A percentile compares a stretch with the other conserved stretches of the same genome.
Conservation (phyloP, 2,329 filamentous ascomycete species). For the Penicillium sp. region DNA sequence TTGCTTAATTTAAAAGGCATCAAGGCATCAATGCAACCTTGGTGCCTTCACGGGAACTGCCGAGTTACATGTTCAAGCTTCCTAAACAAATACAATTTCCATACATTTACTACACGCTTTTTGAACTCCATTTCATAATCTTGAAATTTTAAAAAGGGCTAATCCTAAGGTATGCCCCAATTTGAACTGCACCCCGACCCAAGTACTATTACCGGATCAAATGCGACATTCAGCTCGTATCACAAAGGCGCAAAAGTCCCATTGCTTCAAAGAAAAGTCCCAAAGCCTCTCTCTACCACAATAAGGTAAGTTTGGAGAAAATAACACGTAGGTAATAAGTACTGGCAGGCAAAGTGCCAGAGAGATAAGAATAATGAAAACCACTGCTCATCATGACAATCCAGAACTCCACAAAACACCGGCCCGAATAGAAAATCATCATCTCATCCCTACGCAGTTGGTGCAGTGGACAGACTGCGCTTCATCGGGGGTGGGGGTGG, state of each 20-base stretch:
- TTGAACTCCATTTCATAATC: too few species aligned
- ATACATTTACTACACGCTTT: too few species aligned
- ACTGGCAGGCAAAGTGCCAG: neutral
- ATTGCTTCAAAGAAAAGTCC: neutral
- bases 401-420: neutral
- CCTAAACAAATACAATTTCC: too few species aligned
- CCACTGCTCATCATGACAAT: neutral
- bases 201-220: neutral
- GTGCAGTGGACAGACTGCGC: slow-evolving; percentile 43
- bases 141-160: too few species aligned
- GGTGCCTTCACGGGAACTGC: neutral
- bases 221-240: neutral
- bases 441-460: slow-evolving; percentile 19
- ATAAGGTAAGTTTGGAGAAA: neutral
- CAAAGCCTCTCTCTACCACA: neutral
- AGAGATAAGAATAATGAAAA: neutral
- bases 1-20: neutral
- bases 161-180: too few species aligned
- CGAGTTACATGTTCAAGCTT: too few species aligned
- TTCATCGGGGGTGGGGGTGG: slow-evolving; percentile 67
- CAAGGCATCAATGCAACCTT: neutral
- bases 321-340: neutral
- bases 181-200: neutral
- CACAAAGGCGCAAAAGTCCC: neutral
- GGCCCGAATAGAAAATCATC: neutral